Percentiles rank a stretch among this genome's conserved stretches.
phyloP scores from a whole-genome alignment of 2,329 filamentous ascomycete species.

The Clarireedia homoeocarpa region DNA sequence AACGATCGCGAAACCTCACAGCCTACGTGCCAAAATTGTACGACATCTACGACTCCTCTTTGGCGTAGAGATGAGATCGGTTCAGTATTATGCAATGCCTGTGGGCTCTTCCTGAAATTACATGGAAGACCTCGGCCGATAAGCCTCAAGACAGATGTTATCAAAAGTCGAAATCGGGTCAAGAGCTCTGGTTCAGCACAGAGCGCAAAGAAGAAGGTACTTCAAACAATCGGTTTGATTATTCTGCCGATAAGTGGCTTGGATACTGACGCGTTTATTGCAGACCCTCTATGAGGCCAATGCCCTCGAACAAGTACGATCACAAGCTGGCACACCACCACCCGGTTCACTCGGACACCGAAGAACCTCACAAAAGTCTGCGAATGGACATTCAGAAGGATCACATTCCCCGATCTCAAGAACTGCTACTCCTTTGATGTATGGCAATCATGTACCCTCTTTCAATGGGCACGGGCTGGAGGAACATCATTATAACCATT shows the following conservation, averaged over 20 bases:
- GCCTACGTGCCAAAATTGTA: slow-evolving; percentile 95
- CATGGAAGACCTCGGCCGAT: slow-evolving; percentile 90
- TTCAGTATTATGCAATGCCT: slow-evolving; percentile 95
- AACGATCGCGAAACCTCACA: slow-evolving; percentile 50
- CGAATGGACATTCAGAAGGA: slow-evolving; percentile 65
- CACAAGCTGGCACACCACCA: slow-evolving; percentile 46
- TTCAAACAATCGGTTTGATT: background rate
- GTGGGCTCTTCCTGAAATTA: slow-evolving; percentile 93
- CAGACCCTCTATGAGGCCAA: slow-evolving; percentile 41
- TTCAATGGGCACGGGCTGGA: slow-evolving; percentile 67
- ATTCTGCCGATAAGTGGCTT: slow-evolving; percentile 14
- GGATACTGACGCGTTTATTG: slow-evolving; percentile 20
- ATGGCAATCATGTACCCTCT: slow-evolving; percentile 66
- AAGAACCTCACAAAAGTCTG: slow-evolving; percentile 62
- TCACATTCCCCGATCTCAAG: slow-evolving; percentile 73
- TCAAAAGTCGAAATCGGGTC: slow-evolving; percentile 97
- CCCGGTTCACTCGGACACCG: slow-evolving; percentile 48
- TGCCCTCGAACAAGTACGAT: slow-evolving; percentile 49
- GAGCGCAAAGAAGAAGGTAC: slow-evolving; percentile 76
- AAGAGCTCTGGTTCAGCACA: slow-evolving; percentile 74
- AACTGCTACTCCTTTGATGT: slow-evolving; percentile 69
- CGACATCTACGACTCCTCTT: slow-evolving; percentile 88
- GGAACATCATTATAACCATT: slow-evolving; percentile 55
- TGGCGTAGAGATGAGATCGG: slow-evolving; percentile 97
- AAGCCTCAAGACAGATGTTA: slow-evolving; percentile 96